Conservation (phyloP, 352 stramenopile species). For the Peronospora farinosa region DNA sequence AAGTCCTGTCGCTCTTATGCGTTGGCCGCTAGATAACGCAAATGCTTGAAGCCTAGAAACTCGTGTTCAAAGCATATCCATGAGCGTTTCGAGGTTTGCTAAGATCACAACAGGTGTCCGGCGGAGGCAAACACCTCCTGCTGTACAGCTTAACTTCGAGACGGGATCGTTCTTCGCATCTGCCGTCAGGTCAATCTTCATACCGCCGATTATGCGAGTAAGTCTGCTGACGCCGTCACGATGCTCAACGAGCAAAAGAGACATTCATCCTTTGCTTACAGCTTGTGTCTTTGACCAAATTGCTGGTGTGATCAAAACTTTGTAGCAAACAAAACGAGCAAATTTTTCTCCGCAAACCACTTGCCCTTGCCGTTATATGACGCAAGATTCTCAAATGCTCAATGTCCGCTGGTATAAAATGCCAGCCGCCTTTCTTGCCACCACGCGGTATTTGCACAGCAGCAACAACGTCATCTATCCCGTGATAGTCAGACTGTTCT, state of each 20-base stretch:
- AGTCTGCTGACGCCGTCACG: slow-evolving; percentile 11
- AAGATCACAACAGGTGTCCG: background rate
- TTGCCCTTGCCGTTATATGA: slow-evolving; percentile 24
- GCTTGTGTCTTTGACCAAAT: slow-evolving; percentile 18
- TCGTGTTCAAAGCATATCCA: background rate
- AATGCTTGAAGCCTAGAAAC: slow-evolving; percentile 11
- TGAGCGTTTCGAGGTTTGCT: background rate
- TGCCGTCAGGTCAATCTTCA: background rate
- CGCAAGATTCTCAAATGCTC: slow-evolving; percentile 13
- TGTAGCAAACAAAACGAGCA: slow-evolving; percentile 15
- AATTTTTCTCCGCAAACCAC: slow-evolving; percentile 14
- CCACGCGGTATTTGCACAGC: slow-evolving; percentile 16
- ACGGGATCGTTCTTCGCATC: slow-evolving; percentile 6
- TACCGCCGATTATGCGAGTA: slow-evolving; percentile 11
- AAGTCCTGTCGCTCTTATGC: slow-evolving; percentile 3
- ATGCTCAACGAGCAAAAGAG: slow-evolving; percentile 28
- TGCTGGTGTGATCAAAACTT: slow-evolving; percentile 1
- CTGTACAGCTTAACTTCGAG: slow-evolving; percentile 3
- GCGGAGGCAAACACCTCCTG: slow-evolving; percentile 2
- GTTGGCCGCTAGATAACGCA: slow-evolving; percentile 23
- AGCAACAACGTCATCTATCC: slow-evolving; percentile 14
- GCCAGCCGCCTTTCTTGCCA: slow-evolving; percentile 11
- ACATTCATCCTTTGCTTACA: slow-evolving; percentile 14
- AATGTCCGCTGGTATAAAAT: slow-evolving; percentile 20
- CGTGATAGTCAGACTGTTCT: slow-evolving; percentile 11